phyloP scores from a whole-genome alignment of 345 rosid species.

The Ceriops decandra region DNA sequence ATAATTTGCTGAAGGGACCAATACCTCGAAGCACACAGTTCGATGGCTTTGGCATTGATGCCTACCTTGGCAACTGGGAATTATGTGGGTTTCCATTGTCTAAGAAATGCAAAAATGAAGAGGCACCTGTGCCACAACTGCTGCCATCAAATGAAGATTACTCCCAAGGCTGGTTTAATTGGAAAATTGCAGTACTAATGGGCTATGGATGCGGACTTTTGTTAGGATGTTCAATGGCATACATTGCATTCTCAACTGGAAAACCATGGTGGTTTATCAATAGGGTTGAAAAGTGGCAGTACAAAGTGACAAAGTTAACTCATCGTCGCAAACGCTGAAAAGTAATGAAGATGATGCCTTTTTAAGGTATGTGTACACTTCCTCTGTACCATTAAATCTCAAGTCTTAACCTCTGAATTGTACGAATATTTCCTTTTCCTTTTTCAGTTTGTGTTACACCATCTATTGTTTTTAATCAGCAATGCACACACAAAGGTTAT shows the following conservation, averaged over 20 bases:
- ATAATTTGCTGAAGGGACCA: not conserved
- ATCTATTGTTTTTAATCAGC: no score
- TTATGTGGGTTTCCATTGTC: not conserved
- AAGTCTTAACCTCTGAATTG: no score
- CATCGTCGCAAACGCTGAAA: not conserved
- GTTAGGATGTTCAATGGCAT: not conserved
- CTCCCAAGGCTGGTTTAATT: not conserved
- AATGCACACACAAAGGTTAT: no score
- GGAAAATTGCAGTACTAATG: constrained; percentile 1
- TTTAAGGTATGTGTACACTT: no score
- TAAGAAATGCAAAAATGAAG: not conserved
- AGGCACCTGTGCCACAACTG: no score
- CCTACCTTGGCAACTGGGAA: not conserved
- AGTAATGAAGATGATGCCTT: not conserved
- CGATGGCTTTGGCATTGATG: not conserved
- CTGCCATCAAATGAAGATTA: not conserved
- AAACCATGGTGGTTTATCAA: constrained; percentile 11
- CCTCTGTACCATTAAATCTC: no score
- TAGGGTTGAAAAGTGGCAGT: not conserved
- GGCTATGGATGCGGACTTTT: constrained; percentile 6
- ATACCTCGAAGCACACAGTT: not conserved
- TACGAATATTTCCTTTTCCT: no score
- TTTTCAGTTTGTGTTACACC: no score
- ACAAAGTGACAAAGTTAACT: not conserved
- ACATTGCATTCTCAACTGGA: not conserved